phyloP scores from a whole-genome alignment of 208 protist genomes.

The Strigomonas oncopelti region DNA sequence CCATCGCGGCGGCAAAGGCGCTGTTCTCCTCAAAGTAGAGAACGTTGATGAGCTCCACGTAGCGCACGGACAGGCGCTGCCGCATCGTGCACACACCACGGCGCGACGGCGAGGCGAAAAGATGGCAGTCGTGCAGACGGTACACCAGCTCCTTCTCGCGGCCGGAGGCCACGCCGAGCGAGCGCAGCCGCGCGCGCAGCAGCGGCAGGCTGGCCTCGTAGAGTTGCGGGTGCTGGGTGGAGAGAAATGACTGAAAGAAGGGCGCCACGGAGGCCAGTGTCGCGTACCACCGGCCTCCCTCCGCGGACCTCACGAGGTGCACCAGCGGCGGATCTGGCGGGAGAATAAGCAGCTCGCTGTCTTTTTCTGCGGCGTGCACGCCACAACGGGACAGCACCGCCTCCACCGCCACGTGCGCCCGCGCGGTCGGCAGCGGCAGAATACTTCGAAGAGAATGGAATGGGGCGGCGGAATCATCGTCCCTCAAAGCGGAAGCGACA shows the following conservation, averaged over 20 bases:
- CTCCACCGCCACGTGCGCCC: constrained; percentile 40
- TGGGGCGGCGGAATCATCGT: background rate
- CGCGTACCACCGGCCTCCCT: background rate
- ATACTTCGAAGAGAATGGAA: constrained; percentile 32
- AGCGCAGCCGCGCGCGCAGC: constrained; percentile 1
- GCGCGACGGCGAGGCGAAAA: background rate
- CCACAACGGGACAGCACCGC: constrained; percentile 46
- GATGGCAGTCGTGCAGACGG: background rate
- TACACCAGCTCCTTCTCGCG: background rate
- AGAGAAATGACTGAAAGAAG: background rate
- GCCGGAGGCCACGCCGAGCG: background rate
- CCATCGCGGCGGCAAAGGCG: constrained; percentile 33
- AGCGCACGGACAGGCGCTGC: constrained; percentile 35
- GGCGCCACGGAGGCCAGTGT: background rate
- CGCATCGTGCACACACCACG: constrained; percentile 26
- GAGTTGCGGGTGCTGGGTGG: background rate
- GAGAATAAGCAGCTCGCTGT: constrained; percentile 28
- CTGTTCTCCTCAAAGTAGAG: constrained; percentile 53
- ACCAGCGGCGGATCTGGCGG: background rate
- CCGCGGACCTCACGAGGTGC: background rate
- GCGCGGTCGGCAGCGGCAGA: constrained; percentile 30
- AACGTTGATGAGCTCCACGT: constrained; percentile 66
- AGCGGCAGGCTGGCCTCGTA: background rate
- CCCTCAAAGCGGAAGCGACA: background rate
- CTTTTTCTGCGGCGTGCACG: constrained; percentile 35